These are phyloP conservation scores for Entonaema liquescens DNA, from an alignment of 495 filamentous ascomycete species.

Conservation along the genomic window DNA sequence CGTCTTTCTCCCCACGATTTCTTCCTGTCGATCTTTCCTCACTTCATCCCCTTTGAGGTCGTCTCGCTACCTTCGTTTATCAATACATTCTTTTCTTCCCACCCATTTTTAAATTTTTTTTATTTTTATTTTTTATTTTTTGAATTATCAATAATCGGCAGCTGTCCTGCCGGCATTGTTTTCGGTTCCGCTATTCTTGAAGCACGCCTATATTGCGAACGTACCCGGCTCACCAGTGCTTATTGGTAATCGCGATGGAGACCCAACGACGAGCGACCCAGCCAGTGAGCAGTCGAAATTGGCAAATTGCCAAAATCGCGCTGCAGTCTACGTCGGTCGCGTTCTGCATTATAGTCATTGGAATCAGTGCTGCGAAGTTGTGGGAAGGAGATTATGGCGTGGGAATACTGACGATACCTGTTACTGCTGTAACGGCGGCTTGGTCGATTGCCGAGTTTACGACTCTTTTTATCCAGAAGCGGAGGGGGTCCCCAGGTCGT, in stretches of 20 bases:
- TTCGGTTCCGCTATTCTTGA: not conserved
- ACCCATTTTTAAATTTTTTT: not conserved
- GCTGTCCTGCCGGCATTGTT: not conserved
- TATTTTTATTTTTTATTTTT: slow-evolving; percentile 5
- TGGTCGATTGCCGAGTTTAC: slow-evolving; percentile 48
- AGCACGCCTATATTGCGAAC: slow-evolving; percentile 1
- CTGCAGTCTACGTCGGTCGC: slow-evolving; percentile 41
- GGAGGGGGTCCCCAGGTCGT: slow-evolving; percentile 16
- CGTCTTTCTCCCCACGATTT: slow-evolving; percentile 18
- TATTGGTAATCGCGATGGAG: slow-evolving; percentile 11
- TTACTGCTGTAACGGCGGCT: slow-evolving; percentile 42
- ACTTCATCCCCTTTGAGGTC: not conserved
- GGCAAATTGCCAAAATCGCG: slow-evolving; percentile 46
- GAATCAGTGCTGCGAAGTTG: slow-evolving; percentile 27
- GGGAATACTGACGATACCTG: slow-evolving; percentile 14
- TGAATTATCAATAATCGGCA: slow-evolving; percentile 1
- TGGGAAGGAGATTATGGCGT: not conserved
- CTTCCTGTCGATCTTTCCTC: slow-evolving; percentile 20
- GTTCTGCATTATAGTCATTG: slow-evolving; percentile 40
- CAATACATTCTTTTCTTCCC: not conserved
- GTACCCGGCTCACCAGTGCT: not conserved
- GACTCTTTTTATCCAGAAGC: slow-evolving; percentile 21
- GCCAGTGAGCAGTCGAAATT: slow-evolving; percentile 26
- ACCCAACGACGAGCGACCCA: not conserved
- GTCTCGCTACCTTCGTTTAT: not conserved